Base-by-base conservation (phyloP, 2,329 filamentous ascomycete species). In the Geosmithia morbida region DNA sequence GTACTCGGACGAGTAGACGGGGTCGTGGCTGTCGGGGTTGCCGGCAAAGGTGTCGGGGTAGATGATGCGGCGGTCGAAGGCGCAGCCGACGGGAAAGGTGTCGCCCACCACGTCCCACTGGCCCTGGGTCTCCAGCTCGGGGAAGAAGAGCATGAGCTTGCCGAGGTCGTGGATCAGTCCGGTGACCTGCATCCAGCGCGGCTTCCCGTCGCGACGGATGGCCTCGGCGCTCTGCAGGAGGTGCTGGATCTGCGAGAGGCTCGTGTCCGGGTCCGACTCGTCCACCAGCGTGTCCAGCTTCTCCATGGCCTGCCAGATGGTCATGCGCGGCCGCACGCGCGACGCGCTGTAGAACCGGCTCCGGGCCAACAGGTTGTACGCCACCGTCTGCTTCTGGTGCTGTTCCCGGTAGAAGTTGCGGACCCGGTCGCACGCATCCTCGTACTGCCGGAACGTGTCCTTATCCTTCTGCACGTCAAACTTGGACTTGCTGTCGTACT, bases 71-170 rank as follows among this genome's bases (percentile, higher is more conserved):
- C 81, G 68, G 59, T 87, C 82, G 59, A 86, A 87, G 51, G 74
- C 75, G 62, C 83, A 87, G 56, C 85, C 85, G 41, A 88, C 82
- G 43, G 83, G 82, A 65, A 89, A 88, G 1, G 84, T 88, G 64
- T 89, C 85, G 49, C 88, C 88, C 22, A 95, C 88, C 2, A 94
- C 87, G 59, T 94, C 87, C 88, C 88, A 95, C 67, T 94, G 88
- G 46, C 87, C 87, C 57, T 83, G 69, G n/a, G 85, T 86, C 49
- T 58, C 58, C 45, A 66, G 61, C 48, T 64, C 63, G 51, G 79
- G 85, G 67, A 85, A 85, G 68, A 87, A 85, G 70, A 81, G 85
- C 52, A 87, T 75, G 11, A 89, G 74, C 66, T 88, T 89, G 62
- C 85, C 85, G 1, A 88, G 71, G 59, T 88, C 85, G 64, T 89